Base-by-base conservation (phyloP, 163 green algal genomes). In the Coccomyxa subellipsoidea region DNA sequence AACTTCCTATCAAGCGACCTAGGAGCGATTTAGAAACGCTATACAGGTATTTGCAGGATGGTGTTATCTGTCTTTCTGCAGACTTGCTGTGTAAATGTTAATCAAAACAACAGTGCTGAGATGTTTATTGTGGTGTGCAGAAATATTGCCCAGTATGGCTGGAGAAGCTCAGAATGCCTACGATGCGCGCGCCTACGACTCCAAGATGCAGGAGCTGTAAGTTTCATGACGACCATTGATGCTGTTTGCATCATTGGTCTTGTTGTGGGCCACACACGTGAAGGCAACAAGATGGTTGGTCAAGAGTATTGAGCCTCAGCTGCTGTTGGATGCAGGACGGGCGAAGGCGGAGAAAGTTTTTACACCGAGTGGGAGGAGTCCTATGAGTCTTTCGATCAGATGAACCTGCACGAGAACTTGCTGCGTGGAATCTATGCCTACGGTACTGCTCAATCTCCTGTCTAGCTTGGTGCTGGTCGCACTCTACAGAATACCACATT, bases 371-470 rank as follows among this genome's bases (percentile, higher is more conserved):
- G 97, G 97, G 95, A 97, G 81, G 97, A 99, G 93, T 93, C 91
- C 47, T 98, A 91, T 86, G 96, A 99, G 39, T 95, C 92, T 54
- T 99, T 99, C 83, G 97, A 99, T 88, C 91, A 96, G 87, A 99
- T 99, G 97, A 86, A 89, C 54, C 92, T 99, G 79, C 94, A 98
- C 81, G 97, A 99, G 94, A 99, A 98, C 89, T 92, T 99, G 86
- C 93, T 99, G 85, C 94, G 97, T 86, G 97, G 97, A 40, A 99
- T 99, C 86, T 99, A 99, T 86, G 97, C 95, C 7, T 99, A 99
- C 82, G 97, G 96, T 99, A 80, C 80, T n/a, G n/a, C 92, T 84
- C 29, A 6, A 25, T 23, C 53, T 15, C 53, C 15, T 21, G 53
- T 69, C 15, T 69, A 21, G 15, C 21, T 15, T 69, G 53, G 53